phyloP scores from a whole-genome alignment of 495 filamentous ascomycete genomes.

The Penicillium arizonense region DNA sequence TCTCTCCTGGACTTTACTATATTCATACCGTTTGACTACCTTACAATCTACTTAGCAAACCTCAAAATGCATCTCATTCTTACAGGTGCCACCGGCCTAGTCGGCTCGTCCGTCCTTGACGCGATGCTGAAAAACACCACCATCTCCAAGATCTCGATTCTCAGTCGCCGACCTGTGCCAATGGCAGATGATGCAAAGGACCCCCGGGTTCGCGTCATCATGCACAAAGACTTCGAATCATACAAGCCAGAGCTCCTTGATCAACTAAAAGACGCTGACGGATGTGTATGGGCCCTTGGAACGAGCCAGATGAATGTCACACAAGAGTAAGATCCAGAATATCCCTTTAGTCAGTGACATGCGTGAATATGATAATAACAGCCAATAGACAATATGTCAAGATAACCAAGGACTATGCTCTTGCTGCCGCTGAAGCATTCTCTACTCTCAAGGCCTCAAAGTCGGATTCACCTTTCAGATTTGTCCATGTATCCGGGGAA shows the following conservation, averaged over 20 bases:
- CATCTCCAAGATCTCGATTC: slow-evolving; percentile 62
- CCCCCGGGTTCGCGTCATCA: slow-evolving; percentile 54
- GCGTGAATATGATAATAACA: not conserved
- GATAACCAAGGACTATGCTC: slow-evolving; percentile 63
- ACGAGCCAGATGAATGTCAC: slow-evolving; percentile 55
- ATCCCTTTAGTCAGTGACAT: not conserved
- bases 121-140: slow-evolving; percentile 57
- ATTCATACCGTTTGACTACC: too few species aligned
- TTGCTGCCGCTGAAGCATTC: slow-evolving; percentile 62
- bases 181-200: slow-evolving; percentile 61
- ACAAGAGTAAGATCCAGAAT: slow-evolving; percentile 50
- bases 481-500: slow-evolving; percentile 68
- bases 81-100: slow-evolving; percentile 72
- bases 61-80: slow-evolving; percentile 67
- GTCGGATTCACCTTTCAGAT: slow-evolving; percentile 46
- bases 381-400: slow-evolving; percentile 58
- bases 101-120: slow-evolving; percentile 63
- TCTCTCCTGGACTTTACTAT: too few species aligned
- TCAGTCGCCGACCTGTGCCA: slow-evolving; percentile 62
- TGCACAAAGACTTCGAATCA: slow-evolving; percentile 61
- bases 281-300: slow-evolving; percentile 71
- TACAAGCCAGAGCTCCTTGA: slow-evolving; percentile 56
- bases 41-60: too few species aligned
- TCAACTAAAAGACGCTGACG: slow-evolving; percentile 60
- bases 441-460: slow-evolving; percentile 39